Percentiles rank a stretch among this genome's conserved stretches.
phyloP scores from a whole-genome alignment of 2,329 filamentous ascomycete genomes.

The Madurella mycetomatis region DNA sequence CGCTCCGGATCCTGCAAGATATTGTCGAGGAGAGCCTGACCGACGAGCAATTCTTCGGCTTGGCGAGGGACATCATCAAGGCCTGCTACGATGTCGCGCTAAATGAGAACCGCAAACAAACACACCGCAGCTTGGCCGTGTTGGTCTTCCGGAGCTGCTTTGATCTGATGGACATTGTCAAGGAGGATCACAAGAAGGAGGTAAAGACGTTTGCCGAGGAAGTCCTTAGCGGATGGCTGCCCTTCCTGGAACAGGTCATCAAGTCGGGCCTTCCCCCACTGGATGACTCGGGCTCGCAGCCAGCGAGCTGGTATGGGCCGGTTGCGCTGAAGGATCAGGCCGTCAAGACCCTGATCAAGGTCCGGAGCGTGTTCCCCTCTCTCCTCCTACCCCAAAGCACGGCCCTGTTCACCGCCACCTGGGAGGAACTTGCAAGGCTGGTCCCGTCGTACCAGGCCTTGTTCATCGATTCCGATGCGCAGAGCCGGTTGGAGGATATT shows the following conservation, averaged over 20 bases:
- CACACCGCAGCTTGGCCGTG: constrained; percentile 77
- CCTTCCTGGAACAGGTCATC: constrained; percentile 78
- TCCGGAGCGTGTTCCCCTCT: constrained; percentile 76
- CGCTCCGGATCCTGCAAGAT: constrained; percentile 81
- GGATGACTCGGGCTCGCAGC: constrained; percentile 47
- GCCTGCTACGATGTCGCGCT: constrained; percentile 78
- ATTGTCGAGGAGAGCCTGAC: constrained; percentile 90
- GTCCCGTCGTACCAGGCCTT: constrained; percentile 71
- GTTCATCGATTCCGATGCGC: constrained; percentile 80
- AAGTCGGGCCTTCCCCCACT: constrained; percentile 70
- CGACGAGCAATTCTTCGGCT: constrained; percentile 90
- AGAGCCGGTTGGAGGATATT: constrained; percentile 83
- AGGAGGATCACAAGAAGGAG: constrained; percentile 82
- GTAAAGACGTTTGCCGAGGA: constrained; percentile 89
- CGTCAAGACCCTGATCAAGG: constrained; percentile 89
- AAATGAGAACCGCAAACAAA: constrained; percentile 67
- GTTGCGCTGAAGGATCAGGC: constrained; percentile 88
- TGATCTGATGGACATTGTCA: constrained; percentile 92
- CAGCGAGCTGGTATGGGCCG: constrained; percentile 71
- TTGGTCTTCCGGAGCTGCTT: constrained; percentile 89
- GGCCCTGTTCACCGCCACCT: constrained; percentile 77
- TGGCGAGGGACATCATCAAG: constrained; percentile 80
- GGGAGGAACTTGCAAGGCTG: constrained; percentile 77
- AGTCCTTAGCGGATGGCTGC: constrained; percentile 76
- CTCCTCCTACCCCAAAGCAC: constrained; percentile 79